Base-by-base conservation (phyloP, 139 green algal genomes). In the Chlamydomonas urium region DNA sequence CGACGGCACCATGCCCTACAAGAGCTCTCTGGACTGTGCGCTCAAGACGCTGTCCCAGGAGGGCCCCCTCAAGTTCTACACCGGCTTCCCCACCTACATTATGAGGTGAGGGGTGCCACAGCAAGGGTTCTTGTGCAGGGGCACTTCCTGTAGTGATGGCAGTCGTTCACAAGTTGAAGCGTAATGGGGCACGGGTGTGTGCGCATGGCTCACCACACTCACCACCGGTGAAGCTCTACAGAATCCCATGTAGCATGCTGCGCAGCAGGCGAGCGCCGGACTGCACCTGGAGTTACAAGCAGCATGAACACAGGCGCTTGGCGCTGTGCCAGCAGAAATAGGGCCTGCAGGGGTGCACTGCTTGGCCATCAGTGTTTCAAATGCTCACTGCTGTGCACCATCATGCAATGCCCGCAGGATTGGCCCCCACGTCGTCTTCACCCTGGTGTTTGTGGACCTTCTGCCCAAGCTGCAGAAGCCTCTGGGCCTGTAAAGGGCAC, bases 31-130 rank as follows among this genome's bases (percentile, higher is more conserved):
- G 0, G 95, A 99, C 82, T 99, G 95, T 76, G 91, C 86, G 1
- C 1, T 90, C 24, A 88, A 94, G 78, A 94, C 88, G 19, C 69
- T 96, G 3, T 75, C 47, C 35, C 62, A 88, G 23, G 85, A 88
- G 72, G 96, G 96, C 1, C 89, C 88, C 10, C 82, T 99, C 34
- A 93, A 89, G 66, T 98, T 99, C 83, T 99, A 99, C 90, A 97
- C 90, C 28, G 95, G 95, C 65, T 98, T 97, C 86, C 90, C 91
- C 42, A 98, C 92, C 8, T 98, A 96, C 86, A 91, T 89, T 71
- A 57, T 97, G 8, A 85, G 94, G 79, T 87, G 62, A n/a, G n/a
- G n/a, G n/a, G 28, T 63, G 60, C 5, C 42, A 50, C 42, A 17
- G 17, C 10, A 17, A 17, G 42, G 17, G 10, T 50, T 17, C 10